These are phyloP conservation scores for Grammothele lineata DNA, from an alignment of 768 basidiomycete genomes.

Conservation along the genomic window DNA sequence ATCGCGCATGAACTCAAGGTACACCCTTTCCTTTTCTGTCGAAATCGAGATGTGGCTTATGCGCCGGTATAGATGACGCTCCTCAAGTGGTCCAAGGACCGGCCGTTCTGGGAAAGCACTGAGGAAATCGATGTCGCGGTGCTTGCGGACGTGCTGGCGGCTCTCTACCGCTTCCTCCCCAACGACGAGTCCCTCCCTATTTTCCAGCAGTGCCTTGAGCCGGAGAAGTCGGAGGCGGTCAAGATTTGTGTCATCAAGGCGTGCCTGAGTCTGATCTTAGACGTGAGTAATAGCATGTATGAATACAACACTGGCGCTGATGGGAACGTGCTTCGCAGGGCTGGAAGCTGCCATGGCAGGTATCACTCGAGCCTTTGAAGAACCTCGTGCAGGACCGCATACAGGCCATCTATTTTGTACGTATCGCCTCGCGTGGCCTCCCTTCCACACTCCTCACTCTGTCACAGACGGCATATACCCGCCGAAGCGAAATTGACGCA, in stretches of 20 bases:
- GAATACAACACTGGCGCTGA: too few relatives aligned
- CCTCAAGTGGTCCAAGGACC: slow-evolving; percentile 29
- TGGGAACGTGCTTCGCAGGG: slow-evolving; percentile 42
- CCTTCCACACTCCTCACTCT: too few relatives aligned
- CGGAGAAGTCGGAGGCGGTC: slow-evolving; percentile 76
- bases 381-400: slow-evolving; percentile 43
- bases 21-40: neutral
- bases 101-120: slow-evolving; percentile 64
- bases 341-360: slow-evolving; percentile 52
- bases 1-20: slow-evolving; percentile 82
- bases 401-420: slow-evolving; percentile 54
- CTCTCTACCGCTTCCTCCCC: slow-evolving; percentile 67
- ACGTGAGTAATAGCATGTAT: slow-evolving; percentile 41
- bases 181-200: slow-evolving; percentile 55
- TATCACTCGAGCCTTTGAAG: slow-evolving; percentile 45
- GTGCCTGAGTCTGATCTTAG: slow-evolving; percentile 59
- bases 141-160: slow-evolving; percentile 69
- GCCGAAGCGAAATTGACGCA: slow-evolving; percentile 59
- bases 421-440: too few relatives aligned
- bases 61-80: slow-evolving; percentile 21
- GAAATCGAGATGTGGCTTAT: too few relatives aligned
- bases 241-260: slow-evolving; percentile 78
- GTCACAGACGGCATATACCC: slow-evolving; percentile 29
- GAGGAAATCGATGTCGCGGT: slow-evolving; percentile 77
- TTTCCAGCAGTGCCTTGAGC: slow-evolving; percentile 63